phyloP scores from a whole-genome alignment of 345 rosid genomes.

The Punica granatum region DNA sequence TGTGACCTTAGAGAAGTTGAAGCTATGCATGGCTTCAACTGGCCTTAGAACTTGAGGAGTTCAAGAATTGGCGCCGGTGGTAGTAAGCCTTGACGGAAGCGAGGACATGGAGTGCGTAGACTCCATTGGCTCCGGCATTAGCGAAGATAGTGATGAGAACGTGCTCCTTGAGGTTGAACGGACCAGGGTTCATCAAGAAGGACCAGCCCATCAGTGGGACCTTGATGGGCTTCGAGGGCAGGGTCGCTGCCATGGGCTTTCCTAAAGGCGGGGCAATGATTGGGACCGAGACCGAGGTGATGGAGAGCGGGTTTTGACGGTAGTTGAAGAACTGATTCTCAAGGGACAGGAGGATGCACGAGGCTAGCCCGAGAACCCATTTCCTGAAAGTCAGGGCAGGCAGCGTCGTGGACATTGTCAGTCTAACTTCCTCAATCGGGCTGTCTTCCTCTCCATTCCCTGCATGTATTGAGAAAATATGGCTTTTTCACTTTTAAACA shows the following conservation, averaged over 20 bases:
- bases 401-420: conserved; percentile 35
- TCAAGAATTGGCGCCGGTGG: too few species aligned
- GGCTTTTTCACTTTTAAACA: too few species aligned
- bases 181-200: conserved; percentile 46
- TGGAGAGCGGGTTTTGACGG: conserved; percentile 31
- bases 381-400: conserved; percentile 44
- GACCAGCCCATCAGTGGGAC: conserved; percentile 29
- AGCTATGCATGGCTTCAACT: too few species aligned
- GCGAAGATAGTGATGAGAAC: conserved; percentile 55
- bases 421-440: conserved; percentile 55
- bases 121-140: conserved; percentile 32
- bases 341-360: conserved; percentile 42
- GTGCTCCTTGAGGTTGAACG: conserved; percentile 49
- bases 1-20: too few species aligned
- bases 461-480: too few species aligned
- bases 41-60: too few species aligned
- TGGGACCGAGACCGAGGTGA: conserved; percentile 32
- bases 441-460: conserved; percentile 29
- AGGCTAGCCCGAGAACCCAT: conserved; percentile 39
- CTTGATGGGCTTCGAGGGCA: conserved; percentile 25
- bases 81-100: conserved; percentile 43
- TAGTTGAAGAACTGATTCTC: conserved; percentile 45
- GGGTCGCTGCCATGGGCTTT: conserved; percentile 40
- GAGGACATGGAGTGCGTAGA: conserved; percentile 32
- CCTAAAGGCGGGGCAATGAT: conserved; percentile 40